A percentile compares a stretch with the other conserved stretches of the same genome.
phyloP scores from a whole-genome alignment of 192 early-diverging fungal genomes.

The Coemansia umbellata region DNA sequence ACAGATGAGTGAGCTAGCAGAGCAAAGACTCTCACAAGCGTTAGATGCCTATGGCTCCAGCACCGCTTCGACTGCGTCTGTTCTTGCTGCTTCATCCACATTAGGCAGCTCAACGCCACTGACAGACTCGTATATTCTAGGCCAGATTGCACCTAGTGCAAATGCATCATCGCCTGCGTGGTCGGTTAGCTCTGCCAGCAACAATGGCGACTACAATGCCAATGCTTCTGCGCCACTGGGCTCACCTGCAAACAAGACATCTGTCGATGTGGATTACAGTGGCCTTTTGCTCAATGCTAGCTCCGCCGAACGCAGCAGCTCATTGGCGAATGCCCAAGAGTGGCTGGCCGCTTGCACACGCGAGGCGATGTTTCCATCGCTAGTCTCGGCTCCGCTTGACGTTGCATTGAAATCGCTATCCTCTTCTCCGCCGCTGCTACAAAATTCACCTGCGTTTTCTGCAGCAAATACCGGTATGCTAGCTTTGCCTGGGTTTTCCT shows the following conservation, averaged over 20 bases:
- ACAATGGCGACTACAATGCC: constrained; percentile 10
- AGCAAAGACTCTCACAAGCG: too few species aligned
- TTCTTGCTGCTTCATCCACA: too few species aligned
- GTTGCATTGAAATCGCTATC: not conserved
- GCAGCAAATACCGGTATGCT: too few species aligned
- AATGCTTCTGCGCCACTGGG: constrained; percentile 8
- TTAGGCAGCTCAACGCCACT: too few species aligned
- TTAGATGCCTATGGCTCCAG: too few species aligned
- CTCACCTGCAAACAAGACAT: not conserved
- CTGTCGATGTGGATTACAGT: not conserved
- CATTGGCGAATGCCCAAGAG: too few species aligned
- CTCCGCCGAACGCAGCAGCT: not conserved
- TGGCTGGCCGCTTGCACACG: constrained; percentile 4
- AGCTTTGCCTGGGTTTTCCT: not conserved
- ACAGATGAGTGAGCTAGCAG: too few species aligned
- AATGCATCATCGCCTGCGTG: constrained; percentile 28
- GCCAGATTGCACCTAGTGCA: not conserved
- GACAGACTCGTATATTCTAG: constrained; percentile 6
- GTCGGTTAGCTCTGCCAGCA: constrained; percentile 29
- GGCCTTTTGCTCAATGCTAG: not conserved
- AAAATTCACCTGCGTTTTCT: not conserved
- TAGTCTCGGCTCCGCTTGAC: not conserved
- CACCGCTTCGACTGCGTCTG: too few species aligned
- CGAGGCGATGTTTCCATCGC: constrained; percentile 15
- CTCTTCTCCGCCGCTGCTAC: not conserved